Base-by-base conservation (phyloP, 2,329 filamentous ascomycete species). In the Penicillium sp. region DNA sequence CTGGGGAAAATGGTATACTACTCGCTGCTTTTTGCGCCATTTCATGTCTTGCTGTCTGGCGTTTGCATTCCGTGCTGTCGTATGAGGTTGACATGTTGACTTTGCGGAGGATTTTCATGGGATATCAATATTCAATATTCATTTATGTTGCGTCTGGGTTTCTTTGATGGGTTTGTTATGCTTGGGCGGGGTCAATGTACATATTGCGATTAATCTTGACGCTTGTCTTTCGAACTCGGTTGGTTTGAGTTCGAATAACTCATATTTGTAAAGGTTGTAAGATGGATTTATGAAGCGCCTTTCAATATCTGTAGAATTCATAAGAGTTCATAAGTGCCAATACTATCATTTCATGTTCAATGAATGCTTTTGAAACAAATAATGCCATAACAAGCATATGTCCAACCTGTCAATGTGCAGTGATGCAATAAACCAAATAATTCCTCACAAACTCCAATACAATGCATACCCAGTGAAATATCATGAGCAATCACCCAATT, bases 151-250 rank as follows among this genome's bases (percentile, higher is more conserved):
- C 16, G 26, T 29, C 16, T 56, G 43, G 33, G 43, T 46, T 42
- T 48, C n/a, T 13, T 24, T 29, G 7, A 14, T 27, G 14, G 9
- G 24, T 47, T 31, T 47, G 6, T 16, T 27, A 31, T 33, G 39
- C 49, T 21, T 44, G 11, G 24, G 39, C 27, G 33, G 49, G 49
- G 48, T 35, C 22, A 19, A 50, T 55, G 56, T 58, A 58, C 35
- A 55, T 58, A 58, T 24, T 48, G 47, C 42, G 9, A 19, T 52
- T 49, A 49, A 44, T 52, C 39, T 44, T 46, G 33, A 48, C 24
- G 7, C 22, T 22, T 42, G 39, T 43, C 26, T 51, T 22, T 31
- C 44, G 44, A 42, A 42, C 22, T 42, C 19, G 19, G 22, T 22
- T 19, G n/a, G 11, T 22, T 13, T 22, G 39, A 42, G n/a, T 42